Conservation (phyloP, 2,329 filamentous ascomycete genomes). For the Colletotrichum siamense region DNA sequence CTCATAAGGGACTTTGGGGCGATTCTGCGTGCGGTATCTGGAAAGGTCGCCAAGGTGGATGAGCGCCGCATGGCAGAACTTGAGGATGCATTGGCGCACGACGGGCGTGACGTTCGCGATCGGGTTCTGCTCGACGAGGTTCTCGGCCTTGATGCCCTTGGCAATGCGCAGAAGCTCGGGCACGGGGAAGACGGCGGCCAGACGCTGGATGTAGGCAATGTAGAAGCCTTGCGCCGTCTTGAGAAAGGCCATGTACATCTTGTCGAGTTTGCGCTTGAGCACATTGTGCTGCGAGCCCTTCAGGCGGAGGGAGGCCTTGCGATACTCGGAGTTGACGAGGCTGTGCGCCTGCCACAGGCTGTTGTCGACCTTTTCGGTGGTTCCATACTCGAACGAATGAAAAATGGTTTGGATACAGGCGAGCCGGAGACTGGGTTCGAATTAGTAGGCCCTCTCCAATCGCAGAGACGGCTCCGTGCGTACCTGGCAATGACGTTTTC, state of each 20-base stretch:
- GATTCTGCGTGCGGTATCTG: conserved; percentile 80
- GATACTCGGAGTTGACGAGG: conserved; percentile 79
- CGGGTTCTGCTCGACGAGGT: conserved; percentile 47
- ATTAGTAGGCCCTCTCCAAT: conserved; percentile 10
- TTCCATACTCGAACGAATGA: conserved; percentile 71
- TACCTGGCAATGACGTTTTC: conserved; percentile 49
- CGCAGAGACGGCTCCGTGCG: conserved; percentile 24
- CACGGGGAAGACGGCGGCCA: conserved; percentile 67
- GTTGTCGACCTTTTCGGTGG: conserved; percentile 67
- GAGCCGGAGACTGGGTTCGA: conserved; percentile 65
- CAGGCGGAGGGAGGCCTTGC: conserved; percentile 68
- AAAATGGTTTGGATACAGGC: conserved; percentile 77
- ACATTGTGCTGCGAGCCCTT: conserved; percentile 58
- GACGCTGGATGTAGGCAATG: conserved; percentile 79
- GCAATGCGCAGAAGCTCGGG: conserved; percentile 53
- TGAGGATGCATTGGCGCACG: conserved; percentile 65
- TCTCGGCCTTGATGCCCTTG: conserved; percentile 46
- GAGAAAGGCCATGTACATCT: conserved; percentile 82
- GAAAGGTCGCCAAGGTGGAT: conserved; percentile 90
- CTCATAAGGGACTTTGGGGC: conserved; percentile 75
- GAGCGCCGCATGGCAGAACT: conserved; percentile 81
- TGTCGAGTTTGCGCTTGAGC: conserved; percentile 78
- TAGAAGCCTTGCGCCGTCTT: conserved; percentile 91
- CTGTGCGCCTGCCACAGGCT: conserved; percentile 82
- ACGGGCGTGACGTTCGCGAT: conserved; percentile 50